A percentile compares a stretch with the other conserved stretches of the same genome.
These are phyloP conservation scores for Pseudogymnoascus sp. DNA, from an alignment of 2,329 filamentous ascomycete species.

Conservation along the genomic window DNA sequence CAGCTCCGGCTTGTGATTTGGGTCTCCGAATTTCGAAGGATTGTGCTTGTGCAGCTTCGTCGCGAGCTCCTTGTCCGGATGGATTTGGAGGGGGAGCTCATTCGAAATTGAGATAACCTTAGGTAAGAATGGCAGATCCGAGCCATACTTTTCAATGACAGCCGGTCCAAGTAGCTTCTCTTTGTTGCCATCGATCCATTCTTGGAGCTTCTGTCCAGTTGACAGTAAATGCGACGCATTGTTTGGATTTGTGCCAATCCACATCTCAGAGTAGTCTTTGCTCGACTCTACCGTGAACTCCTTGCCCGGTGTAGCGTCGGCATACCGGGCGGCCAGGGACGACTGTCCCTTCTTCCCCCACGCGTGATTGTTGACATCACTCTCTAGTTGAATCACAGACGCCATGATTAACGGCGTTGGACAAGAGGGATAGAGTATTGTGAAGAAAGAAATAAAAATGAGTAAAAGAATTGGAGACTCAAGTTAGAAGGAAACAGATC, in stretches of 20 bases:
- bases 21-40: constrained; percentile 58
- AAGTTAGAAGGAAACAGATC: background rate
- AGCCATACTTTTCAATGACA: constrained; percentile 52
- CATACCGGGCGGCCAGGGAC: constrained; percentile 58
- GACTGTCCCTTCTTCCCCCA: constrained; percentile 63
- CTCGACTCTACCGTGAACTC: constrained; percentile 56
- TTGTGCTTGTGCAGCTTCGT: constrained; percentile 54
- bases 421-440: constrained; percentile 15
- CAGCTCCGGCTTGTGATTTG: constrained; percentile 76
- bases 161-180: constrained; percentile 55
- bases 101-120: constrained; percentile 72
- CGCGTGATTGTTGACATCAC: constrained; percentile 50
- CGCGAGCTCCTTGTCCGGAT: constrained; percentile 62
- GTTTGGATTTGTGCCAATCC: constrained; percentile 70
- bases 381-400: constrained; percentile 38
- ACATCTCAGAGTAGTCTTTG: constrained; percentile 60
- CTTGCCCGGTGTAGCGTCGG: constrained; percentile 54
- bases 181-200: constrained; percentile 54
- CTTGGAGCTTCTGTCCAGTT: constrained; percentile 55
- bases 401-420: constrained; percentile 14
- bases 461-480: constrained; percentile 1
- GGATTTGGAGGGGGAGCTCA: constrained; percentile 65
- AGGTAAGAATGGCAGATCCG: constrained; percentile 62
- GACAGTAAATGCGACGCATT: constrained; percentile 56
- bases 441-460: background rate